Evolutionary conservation across 164 flowering plant species (phyloP), one percentile per base, ranked within the genome.

Genomic region (Aristolochia californica): DNA sequence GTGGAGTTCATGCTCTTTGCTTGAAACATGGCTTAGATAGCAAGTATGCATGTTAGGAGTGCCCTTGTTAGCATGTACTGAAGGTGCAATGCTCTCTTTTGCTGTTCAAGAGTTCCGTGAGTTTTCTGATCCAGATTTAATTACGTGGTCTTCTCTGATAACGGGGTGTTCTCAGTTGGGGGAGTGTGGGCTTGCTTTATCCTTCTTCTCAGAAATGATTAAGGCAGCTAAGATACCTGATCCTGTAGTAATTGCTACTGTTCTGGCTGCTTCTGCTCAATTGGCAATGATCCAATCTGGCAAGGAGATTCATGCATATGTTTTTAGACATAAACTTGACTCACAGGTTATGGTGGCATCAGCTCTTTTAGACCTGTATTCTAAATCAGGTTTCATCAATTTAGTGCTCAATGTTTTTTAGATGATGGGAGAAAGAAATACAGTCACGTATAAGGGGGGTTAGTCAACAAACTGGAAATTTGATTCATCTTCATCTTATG

Each of bases 291-390:
- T 73, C n/a, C 48, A 60, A 43, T 71, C 68, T 28, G 96, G 95
- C 2, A 66, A 48, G 63, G 82, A 81, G 74, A 64, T 83, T 21
- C 98, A 91, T 66, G 79, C 82, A 55, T 77, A 70, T 75, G 81
- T 74, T 64, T 40, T 84, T 38, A 73, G 87, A n/a, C 77, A 62
- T 59, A 82, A 81, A 25, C 63, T 68, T 28, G 74, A 75, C 62
- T 68, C 58, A 0, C 69, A 80, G 27, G 58, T 78, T 44, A 64
- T 63, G 76, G 84, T 88, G 40, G 66, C 79, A 7, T 79, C 87
- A 66, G 77, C 93, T 68, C 81, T 91, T 24, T 62, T 83, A 26
- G 87, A 84, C 65, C 79, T 83, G 88, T 88, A 91, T 55, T 74
- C 80, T 0, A 86, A 84, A 70, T 80, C 88, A 51, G 96, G 96